phyloP scores from a whole-genome alignment of 257 asterid species.

The Eustoma russellianum region DNA sequence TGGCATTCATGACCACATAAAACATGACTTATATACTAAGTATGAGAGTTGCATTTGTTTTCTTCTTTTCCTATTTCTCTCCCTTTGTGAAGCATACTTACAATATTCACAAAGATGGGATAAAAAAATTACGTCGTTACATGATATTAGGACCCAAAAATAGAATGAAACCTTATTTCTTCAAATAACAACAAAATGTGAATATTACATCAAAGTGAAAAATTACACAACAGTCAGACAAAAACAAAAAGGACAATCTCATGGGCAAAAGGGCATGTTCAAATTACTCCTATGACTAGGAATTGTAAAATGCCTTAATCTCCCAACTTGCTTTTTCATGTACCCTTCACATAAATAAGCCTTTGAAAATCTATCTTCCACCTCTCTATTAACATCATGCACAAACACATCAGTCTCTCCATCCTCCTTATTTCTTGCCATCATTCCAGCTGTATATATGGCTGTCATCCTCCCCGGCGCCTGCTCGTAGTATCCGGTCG shows the following conservation, averaged over 20 bases:
- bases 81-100: no score
- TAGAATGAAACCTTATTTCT: not conserved
- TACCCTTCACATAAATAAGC: constrained; percentile 70
- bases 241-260: not conserved
- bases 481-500: constrained; percentile 71
- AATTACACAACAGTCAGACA: not conserved
- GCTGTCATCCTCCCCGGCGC: constrained; percentile 94
- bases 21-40: no score
- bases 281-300: constrained; percentile 49
- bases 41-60: no score
- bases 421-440: constrained; percentile 57
- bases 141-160: no score
- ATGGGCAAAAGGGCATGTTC: constrained; percentile 70
- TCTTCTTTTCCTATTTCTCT: no score
- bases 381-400: constrained; percentile 83
- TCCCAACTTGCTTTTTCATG: constrained; percentile 72
- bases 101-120: no score
- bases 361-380: constrained; percentile 63
- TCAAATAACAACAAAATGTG: constrained; percentile 2
- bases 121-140: no score
- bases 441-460: constrained; percentile 90
- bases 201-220: not conserved
- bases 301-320: constrained; percentile 67
- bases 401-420: constrained; percentile 66
- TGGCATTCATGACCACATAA: no score